These are phyloP conservation scores for bread wheat (Triticum aestivum) DNA, from an alignment of 176 grass and related monocot genomes.

Conservation along the genomic window IWGSC_CS_RefSeq_v2.1 NC_057812.1:379240666-379241165, in stretches of 20 bases:
- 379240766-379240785: background rate
- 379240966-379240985: conserved; percentile 47
- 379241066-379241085: conserved; percentile 12
- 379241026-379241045: conserved; percentile 12
- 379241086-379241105: background rate
- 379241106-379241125: background rate
- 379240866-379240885: background rate
- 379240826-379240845: background rate
- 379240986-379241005: conserved; percentile 91
- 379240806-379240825: conserved; percentile 20
- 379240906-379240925: background rate
- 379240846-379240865: background rate
- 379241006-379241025: conserved; percentile 56
- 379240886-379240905: background rate
- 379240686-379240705: conserved; percentile 85
- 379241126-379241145: conserved; percentile 16
- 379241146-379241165: background rate
- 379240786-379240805: background rate
- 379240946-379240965: conserved; percentile 18
- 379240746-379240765: background rate
- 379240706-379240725: conserved; percentile 89
- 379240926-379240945: background rate
- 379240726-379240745: background rate
- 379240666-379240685: conserved; percentile 85
- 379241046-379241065: background rate